Evolutionary conservation across 2,329 filamentous ascomycete species (phyloP).

Genomic region (Colletotrichum liriopes): DNA sequence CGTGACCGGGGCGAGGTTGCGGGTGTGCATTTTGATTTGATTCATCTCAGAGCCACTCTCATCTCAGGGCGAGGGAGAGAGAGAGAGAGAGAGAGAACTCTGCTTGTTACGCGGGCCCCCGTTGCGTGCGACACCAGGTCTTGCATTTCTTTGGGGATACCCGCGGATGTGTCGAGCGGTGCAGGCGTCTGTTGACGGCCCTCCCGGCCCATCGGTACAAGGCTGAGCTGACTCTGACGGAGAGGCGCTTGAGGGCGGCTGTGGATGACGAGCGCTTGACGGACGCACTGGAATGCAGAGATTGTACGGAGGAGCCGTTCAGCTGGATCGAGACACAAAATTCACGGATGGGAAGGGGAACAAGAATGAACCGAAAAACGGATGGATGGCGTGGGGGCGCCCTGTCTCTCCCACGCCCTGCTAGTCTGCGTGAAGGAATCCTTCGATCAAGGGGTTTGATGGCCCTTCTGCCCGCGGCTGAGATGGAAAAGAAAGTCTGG

Average conservation of each 20-base stretch:
- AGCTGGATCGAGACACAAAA: conserved; percentile 36
- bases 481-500: not conserved
- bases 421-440: not conserved
- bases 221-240: conserved; percentile 14
- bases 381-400: not conserved
- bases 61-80: not conserved
- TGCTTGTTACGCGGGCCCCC: not conserved
- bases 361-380: not conserved
- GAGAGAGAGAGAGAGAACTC: not conserved
- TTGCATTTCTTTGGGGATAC: not conserved
- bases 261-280: conserved; percentile 9
- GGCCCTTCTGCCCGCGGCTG: not conserved
- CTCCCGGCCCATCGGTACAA: conserved; percentile 5
- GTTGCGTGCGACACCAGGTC: not conserved
- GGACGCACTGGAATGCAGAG: not conserved
- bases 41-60: not conserved
- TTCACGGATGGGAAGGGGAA: not conserved
- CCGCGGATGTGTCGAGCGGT: not conserved
- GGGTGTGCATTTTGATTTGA: not conserved
- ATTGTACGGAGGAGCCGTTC: conserved; percentile 1
- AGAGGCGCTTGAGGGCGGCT: conserved; percentile 12
- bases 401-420: not conserved
- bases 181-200: not conserved
- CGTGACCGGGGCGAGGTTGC: not conserved
- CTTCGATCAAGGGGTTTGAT: conserved; percentile 8